Conservation (phyloP, 2,329 filamentous ascomycete species). For the Aspergillus proliferans region DNA sequence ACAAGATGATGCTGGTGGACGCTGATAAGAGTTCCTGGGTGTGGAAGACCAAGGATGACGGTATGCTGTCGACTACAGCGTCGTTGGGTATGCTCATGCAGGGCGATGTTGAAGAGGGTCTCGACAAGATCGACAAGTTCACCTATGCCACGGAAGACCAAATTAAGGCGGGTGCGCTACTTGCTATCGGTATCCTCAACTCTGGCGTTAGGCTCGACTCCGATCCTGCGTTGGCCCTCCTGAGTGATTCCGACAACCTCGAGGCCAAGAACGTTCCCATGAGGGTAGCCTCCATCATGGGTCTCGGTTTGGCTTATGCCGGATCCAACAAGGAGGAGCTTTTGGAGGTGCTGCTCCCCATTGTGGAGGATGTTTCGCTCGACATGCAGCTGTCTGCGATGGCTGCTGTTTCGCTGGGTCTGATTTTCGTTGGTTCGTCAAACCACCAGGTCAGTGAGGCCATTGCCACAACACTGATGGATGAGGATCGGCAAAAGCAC, state of each 20-base stretch:
- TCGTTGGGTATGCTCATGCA: constrained; percentile 85
- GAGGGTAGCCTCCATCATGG: constrained; percentile 85
- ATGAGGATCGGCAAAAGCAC: constrained; percentile 84
- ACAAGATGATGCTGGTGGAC: constrained; percentile 95
- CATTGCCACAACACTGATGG: constrained; percentile 85
- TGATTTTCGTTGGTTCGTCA: constrained; percentile 89
- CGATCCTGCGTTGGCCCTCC: constrained; percentile 80
- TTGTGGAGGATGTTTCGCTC: constrained; percentile 74
- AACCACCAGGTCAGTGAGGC: constrained; percentile 87
- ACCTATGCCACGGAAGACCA: constrained; percentile 76
- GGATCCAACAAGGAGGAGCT: constrained; percentile 88
- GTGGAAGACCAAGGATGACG: constrained; percentile 98
- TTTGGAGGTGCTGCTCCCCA: constrained; percentile 76
- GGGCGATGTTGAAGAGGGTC: constrained; percentile 87
- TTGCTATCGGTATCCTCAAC: constrained; percentile 94
- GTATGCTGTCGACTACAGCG: constrained; percentile 93
- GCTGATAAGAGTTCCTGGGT: constrained; percentile 90
- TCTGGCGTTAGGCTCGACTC: constrained; percentile 84
- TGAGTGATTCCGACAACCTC: constrained; percentile 74
- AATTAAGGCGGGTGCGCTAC: constrained; percentile 83
- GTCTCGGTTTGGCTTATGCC: constrained; percentile 87
- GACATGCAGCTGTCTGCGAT: constrained; percentile 96
- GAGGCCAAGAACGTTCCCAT: constrained; percentile 71
- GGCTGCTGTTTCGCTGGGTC: constrained; percentile 82
- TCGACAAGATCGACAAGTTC: constrained; percentile 92